phyloP scores from a whole-genome alignment of 2,329 filamentous ascomycete species.

The Cyclaneusma minus region DNA sequence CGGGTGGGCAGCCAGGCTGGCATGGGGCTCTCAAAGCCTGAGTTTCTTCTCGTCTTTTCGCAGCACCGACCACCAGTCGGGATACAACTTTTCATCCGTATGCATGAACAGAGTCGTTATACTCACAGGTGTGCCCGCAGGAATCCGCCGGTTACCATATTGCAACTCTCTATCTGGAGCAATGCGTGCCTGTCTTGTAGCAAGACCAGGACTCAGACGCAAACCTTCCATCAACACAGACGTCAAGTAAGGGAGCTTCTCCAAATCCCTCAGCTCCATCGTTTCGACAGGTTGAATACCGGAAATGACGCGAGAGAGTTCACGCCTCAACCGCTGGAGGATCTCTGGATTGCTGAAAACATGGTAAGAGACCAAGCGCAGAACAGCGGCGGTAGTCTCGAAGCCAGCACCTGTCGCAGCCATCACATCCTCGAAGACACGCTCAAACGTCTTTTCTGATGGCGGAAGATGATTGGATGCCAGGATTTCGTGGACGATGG shows the following conservation, averaged over 20 bases:
- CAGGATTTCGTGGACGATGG: too few species aligned
- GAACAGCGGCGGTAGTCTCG: conserved; percentile 4
- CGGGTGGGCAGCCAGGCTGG: too few species aligned
- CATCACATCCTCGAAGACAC: too few species aligned
- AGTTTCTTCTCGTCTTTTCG: too few species aligned
- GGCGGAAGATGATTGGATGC: too few species aligned
- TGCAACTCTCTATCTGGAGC: conserved; percentile 15
- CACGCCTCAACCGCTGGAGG: conserved; percentile 3
- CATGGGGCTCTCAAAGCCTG: too few species aligned
- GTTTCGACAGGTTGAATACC: conserved; percentile 4
- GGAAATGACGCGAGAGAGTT: conserved; percentile 3
- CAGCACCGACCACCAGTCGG: too few species aligned
- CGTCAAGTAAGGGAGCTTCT: conserved; percentile 21
- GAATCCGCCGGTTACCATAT: conserved; percentile 6
- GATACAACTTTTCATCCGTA: conserved; percentile 22
- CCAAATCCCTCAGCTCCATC: conserved; percentile 11
- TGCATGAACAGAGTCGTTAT: conserved; percentile 24
- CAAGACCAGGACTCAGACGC: conserved; percentile 19
- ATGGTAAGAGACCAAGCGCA: conserved; percentile 5
- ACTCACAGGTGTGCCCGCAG: conserved; percentile 20
- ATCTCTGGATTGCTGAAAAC: conserved; percentile 4
- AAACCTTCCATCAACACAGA: conserved; percentile 23
- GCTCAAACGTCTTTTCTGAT: too few species aligned
- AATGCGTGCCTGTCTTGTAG: conserved; percentile 2
- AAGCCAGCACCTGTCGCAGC: conserved; percentile 19